Evolutionary conservation across 495 filamentous ascomycete genomes (phyloP).

Genomic region (Stereocaulon alpinum): DNA sequence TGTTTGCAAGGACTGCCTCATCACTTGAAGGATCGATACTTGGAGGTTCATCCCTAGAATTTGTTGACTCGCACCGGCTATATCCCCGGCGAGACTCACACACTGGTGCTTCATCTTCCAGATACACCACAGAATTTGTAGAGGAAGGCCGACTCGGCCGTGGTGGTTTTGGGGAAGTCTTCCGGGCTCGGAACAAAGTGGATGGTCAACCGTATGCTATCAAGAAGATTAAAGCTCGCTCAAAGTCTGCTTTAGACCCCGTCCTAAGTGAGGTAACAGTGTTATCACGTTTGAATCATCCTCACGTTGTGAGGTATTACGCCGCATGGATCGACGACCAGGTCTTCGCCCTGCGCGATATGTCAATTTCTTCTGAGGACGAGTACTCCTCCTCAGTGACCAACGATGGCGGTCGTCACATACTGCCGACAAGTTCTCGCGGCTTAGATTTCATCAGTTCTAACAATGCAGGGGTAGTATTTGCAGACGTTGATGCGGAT

Average conservation of each 20-base stretch:
- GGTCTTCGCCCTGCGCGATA: too few species aligned
- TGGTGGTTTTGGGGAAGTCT: constrained; percentile 95
- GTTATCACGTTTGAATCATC: constrained; percentile 85
- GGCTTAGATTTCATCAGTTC: constrained; percentile 92
- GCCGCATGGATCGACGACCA: constrained; percentile 82
- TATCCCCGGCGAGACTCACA: constrained; percentile 40
- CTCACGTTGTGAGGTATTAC: constrained; percentile 91
- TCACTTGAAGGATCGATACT: background rate
- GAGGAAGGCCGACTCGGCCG: constrained; percentile 82
- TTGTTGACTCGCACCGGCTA: constrained; percentile 29
- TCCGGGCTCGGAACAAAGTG: constrained; percentile 86
- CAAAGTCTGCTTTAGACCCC: constrained; percentile 66
- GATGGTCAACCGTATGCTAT: constrained; percentile 90
- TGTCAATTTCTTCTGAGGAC: constrained; percentile 39
- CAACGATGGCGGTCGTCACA: constrained; percentile 25
- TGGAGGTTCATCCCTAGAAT: background rate
- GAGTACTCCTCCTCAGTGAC: constrained; percentile 29
- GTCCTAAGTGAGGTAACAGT: constrained; percentile 87
- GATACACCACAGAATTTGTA: constrained; percentile 80
- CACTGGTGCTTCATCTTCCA: constrained; percentile 41
- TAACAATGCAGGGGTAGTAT: constrained; percentile 29
- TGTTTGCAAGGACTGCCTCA: constrained; percentile 20
- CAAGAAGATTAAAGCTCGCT: constrained; percentile 86
- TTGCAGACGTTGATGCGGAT: constrained; percentile 21
- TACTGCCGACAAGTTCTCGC: constrained; percentile 62